These are phyloP conservation scores for Telfairia occidentalis DNA, from an alignment of 331 rosid genomes.

Conservation along the genomic window DNA sequence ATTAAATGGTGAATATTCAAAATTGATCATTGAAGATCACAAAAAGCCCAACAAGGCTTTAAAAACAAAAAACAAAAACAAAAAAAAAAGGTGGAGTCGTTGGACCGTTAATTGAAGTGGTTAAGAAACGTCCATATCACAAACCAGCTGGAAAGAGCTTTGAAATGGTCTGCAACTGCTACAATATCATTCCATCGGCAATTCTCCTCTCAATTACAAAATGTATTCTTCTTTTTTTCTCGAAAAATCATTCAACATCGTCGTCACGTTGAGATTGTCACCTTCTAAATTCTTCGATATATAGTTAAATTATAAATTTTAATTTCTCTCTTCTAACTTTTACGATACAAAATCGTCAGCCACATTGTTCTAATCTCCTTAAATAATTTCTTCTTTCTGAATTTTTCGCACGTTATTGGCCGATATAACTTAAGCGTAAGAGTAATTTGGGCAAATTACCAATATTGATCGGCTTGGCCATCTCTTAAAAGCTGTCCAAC, in stretches of 20 bases:
- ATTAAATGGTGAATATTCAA: not conserved
- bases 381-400: no score
- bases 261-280: no score
- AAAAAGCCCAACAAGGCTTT: not conserved
- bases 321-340: no score
- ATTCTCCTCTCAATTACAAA: not conserved
- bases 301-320: no score
- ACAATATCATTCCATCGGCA: not conserved
- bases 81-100: not conserved
- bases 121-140: not conserved
- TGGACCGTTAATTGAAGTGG: constrained; percentile 3
- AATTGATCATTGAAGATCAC: not conserved
- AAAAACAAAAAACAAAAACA: no score
- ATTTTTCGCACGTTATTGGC: no score
- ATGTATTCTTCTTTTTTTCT: not conserved
- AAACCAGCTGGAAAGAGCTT: not conserved
- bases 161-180: not conserved
- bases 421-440: no score
- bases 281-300: no score
- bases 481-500: not conserved
- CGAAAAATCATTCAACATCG: no score
- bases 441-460: no score
- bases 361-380: no score
- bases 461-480: not conserved
- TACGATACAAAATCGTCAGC: no score